Evolutionary conservation across 163 green algal genomes (phyloP).

Genomic region (Chloromonas sp.): DNA sequence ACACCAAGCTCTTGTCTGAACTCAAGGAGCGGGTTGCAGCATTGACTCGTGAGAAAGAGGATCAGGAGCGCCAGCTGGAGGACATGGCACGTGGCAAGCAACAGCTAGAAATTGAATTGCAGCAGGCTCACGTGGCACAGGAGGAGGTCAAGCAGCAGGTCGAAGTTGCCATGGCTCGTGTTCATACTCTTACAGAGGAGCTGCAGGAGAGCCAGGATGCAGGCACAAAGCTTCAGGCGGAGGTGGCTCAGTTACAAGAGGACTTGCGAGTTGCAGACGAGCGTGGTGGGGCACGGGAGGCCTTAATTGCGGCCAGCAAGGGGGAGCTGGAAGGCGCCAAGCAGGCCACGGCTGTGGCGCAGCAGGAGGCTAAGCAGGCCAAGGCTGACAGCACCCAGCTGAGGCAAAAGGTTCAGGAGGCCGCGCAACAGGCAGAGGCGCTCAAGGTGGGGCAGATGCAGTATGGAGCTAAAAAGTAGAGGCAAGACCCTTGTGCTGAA

Average conservation of each 20-base stretch:
- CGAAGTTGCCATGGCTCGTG: too few relatives aligned
- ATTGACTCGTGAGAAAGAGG: background rate
- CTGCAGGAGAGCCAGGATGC: background rate
- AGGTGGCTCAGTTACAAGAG: too few relatives aligned
- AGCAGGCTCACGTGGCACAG: background rate
- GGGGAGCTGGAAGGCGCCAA: background rate
- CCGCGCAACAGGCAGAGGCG: background rate
- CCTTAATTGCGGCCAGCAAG: background rate
- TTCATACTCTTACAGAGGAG: background rate
- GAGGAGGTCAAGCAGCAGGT: background rate
- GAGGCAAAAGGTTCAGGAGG: background rate
- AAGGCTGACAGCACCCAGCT: background rate
- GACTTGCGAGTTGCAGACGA: too few relatives aligned
- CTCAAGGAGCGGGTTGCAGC: background rate
- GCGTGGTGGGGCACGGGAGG: too few relatives aligned
- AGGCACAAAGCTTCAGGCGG: background rate
- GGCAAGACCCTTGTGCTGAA: background rate
- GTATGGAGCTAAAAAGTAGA: too few relatives aligned
- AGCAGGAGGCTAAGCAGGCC: background rate
- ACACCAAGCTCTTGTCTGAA: background rate
- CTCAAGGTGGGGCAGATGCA: too few relatives aligned
- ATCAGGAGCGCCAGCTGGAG: background rate
- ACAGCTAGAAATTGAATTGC: background rate
- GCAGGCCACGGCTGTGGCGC: background rate
- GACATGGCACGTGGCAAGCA: background rate